These are phyloP conservation scores for Pleurotus djamor DNA, from an alignment of 768 basidiomycete genomes.

Conservation along the genomic window DNA sequence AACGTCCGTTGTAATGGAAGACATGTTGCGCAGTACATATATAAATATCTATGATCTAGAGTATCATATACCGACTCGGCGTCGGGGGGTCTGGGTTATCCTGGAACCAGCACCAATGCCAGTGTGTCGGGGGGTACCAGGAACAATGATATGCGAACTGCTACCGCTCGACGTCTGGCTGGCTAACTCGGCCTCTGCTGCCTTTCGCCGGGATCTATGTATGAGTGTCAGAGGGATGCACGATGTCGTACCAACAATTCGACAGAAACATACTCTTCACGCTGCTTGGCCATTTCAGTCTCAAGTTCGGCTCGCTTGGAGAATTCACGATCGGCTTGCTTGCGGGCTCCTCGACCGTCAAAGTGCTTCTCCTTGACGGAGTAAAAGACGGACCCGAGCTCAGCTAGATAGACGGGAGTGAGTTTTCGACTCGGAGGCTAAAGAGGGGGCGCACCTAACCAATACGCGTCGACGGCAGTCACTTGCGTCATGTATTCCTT, in stretches of 20 bases:
- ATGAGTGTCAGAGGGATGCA: constrained; percentile 1
- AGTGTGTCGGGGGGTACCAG: constrained; percentile 75
- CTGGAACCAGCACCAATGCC: constrained; percentile 65
- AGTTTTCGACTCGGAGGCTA: neutral
- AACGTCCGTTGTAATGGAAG: neutral
- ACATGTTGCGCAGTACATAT: constrained; percentile 1
- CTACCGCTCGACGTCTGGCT: constrained; percentile 52
- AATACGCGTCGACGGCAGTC: constrained; percentile 96
- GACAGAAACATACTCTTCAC: constrained; percentile 78
- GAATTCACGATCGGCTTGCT: constrained; percentile 86
- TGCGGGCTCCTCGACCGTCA: constrained; percentile 78
- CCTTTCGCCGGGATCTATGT: constrained; percentile 58
- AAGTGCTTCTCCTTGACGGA: constrained; percentile 98
- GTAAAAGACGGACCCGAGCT: constrained; percentile 95
- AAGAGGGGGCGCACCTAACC: constrained; percentile 79
- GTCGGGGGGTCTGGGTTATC: constrained; percentile 73
- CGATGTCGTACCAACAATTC: neutral
- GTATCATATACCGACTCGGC: constrained; percentile 69
- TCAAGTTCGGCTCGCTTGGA: constrained; percentile 90
- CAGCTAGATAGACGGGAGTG: constrained; percentile 48
- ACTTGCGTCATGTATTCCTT: constrained; percentile 99
- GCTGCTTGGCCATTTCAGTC: constrained; percentile 83
- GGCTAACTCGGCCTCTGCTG: constrained; percentile 57
- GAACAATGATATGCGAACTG: constrained; percentile 66
- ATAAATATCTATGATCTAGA: neutral